Evolutionary conservation across 805 yeast genomes (phyloP).

Genomic region (Teunomyces aglyptinius): DNA sequence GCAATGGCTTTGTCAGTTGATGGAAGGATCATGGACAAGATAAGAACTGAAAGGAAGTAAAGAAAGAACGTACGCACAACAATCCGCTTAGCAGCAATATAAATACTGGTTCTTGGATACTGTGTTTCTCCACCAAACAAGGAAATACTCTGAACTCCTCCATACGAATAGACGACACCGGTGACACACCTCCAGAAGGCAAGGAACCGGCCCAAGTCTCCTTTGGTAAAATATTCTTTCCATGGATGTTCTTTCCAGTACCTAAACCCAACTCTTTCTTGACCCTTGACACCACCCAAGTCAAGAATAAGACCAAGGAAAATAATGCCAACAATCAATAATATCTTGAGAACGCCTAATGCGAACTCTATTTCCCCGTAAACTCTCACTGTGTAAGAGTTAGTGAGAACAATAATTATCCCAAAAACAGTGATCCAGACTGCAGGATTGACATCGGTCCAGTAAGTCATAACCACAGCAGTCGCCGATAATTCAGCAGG

Average conservation of each 20-base stretch:
- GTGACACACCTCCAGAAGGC: slow-evolving; percentile 33
- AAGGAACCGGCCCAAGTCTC: slow-evolving; percentile 15
- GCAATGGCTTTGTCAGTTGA: slow-evolving; percentile 22
- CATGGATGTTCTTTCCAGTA: slow-evolving; percentile 45
- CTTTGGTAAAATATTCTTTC: slow-evolving; percentile 15
- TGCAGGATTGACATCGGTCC: slow-evolving; percentile 46
- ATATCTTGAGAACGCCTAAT: slow-evolving; percentile 24
- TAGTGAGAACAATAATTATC: slow-evolving; percentile 31
- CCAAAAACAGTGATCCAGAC: slow-evolving; percentile 46
- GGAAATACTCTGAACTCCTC: slow-evolving; percentile 28
- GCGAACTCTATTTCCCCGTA: slow-evolving; percentile 32
- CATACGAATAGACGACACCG: slow-evolving; percentile 38
- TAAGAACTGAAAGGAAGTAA: slow-evolving; percentile 33
- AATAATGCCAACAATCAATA: slow-evolving; percentile 19
- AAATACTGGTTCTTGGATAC: slow-evolving; percentile 32
- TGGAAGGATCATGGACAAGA: slow-evolving; percentile 26
- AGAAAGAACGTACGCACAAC: slow-evolving; percentile 27
- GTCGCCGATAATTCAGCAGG: slow-evolving; percentile 48
- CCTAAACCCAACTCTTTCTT: slow-evolving; percentile 24
- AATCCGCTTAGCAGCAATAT: slow-evolving; percentile 27
- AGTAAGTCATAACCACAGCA: slow-evolving; percentile 44
- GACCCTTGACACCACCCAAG: slow-evolving; percentile 5
- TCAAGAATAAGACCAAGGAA: slow-evolving; percentile 20
- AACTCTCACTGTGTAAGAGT: slow-evolving; percentile 38
- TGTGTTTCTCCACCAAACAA: slow-evolving; percentile 31